Percentiles rank a stretch among this genome's conserved stretches.
Evolutionary conservation across 345 rosid genomes (phyloP).

Genomic region (Ceriops zippeliana): DNA sequence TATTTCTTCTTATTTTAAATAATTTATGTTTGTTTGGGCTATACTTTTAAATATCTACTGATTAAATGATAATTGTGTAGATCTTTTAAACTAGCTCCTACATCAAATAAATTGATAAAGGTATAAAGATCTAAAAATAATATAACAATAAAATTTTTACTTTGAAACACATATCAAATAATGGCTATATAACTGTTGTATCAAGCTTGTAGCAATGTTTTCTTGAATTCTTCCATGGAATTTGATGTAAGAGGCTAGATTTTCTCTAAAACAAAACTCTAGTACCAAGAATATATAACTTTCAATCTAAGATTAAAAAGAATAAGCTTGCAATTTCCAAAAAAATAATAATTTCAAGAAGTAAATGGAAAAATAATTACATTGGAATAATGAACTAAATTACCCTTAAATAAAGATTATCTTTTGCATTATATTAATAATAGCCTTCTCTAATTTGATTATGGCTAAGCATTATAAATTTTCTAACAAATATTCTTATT

Average conservation of each 20-base stretch:
- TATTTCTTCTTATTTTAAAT: no score
- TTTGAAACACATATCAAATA: neutral
- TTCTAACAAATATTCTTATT: no score
- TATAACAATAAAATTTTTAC: neutral
- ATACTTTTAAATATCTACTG: constrained; percentile 54
- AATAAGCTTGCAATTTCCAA: neutral
- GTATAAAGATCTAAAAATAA: neutral
- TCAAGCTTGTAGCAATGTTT: constrained; percentile 45
- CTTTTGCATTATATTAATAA: no score
- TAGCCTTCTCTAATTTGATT: no score
- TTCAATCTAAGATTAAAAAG: constrained; percentile 34
- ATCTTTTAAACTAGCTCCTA: constrained; percentile 63
- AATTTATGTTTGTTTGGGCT: no score
- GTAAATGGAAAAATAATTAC: neutral
- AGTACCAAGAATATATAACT: constrained; percentile 42
- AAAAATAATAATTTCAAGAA: constrained; percentile 6
- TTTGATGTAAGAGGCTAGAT: constrained; percentile 47
- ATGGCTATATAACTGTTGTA: constrained; percentile 58
- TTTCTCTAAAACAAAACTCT: constrained; percentile 63
- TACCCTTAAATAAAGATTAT: no score
- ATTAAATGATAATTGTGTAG: constrained; percentile 49
- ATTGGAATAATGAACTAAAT: neutral
- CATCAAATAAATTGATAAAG: constrained; percentile 8
- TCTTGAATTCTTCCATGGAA: constrained; percentile 49
- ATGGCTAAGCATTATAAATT: no score